phyloP scores from a whole-genome alignment of 306 rosid species.

The Cotoneaster glaucophyllus region DNA sequence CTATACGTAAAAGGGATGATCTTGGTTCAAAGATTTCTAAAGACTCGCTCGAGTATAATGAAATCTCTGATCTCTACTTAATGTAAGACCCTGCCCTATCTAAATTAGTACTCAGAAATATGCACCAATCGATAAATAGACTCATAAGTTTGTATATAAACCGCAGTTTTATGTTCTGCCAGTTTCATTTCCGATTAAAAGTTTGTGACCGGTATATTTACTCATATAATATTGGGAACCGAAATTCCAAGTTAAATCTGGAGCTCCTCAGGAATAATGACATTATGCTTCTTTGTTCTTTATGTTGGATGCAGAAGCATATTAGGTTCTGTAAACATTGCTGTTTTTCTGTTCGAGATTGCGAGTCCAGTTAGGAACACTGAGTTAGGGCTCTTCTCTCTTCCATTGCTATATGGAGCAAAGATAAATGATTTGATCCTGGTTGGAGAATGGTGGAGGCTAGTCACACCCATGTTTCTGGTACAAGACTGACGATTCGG shows the following conservation, averaged over 20 bases:
- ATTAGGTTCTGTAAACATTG: conserved; percentile 72
- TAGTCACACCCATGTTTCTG: conserved; percentile 98
- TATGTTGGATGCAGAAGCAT: conserved; percentile 55
- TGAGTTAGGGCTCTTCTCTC: conserved; percentile 53
- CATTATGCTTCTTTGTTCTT: conserved; percentile 12
- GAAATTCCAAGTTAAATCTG: too few species aligned
- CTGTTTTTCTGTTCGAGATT: conserved; percentile 78
- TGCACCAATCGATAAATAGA: not conserved
- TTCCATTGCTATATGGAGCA: conserved; percentile 79
- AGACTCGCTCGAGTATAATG: conserved; percentile 33
- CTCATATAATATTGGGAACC: too few species aligned
- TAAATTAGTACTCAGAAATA: not conserved
- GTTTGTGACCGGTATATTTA: not conserved
- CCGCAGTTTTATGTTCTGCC: not conserved
- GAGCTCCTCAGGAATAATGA: not conserved
- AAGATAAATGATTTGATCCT: conserved; percentile 77
- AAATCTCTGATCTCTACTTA: conserved; percentile 51
- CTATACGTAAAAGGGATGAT: conserved; percentile 16
- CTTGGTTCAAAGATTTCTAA: conserved; percentile 15
- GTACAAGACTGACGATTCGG: conserved; percentile 80
- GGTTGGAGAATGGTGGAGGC: conserved; percentile 99
- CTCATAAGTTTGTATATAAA: not conserved
- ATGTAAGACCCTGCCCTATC: conserved; percentile 31
- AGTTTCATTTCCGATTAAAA: not conserved
- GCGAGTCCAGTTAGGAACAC: conserved; percentile 82